Base-by-base conservation (phyloP, 805 yeast genomes). In the Suhomyces sp. region DNA sequence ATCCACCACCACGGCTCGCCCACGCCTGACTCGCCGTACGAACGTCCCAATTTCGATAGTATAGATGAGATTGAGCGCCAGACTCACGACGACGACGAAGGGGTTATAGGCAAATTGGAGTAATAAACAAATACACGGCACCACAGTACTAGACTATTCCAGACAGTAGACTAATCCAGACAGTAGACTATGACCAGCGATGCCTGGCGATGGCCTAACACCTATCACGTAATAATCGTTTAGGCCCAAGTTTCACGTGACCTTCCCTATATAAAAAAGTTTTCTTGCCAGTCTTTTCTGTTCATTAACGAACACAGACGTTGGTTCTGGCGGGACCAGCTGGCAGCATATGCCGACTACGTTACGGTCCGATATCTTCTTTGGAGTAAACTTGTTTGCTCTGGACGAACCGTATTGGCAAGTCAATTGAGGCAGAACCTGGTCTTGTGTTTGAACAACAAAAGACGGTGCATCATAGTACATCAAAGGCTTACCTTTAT, bases 401-500 rank as follows among this genome's bases (percentile, higher is more conserved):
- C 53, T 57, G 53, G 69, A 68, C 68, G 67, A 69, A 60, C 75
- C 78, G 79, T 75, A 57, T 66, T 75, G 78, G 76, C 54, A 58
- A 67, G 68, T 67, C 64, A 55, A 53, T 63, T 64, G 67, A 62
- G 68, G 79, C 78, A 60, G 58, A 68, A 62, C 64, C 41, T 21
- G 43, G 47, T 47, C 51, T 22, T 53, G 48, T 44, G 59, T 61
- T 60, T 60, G 62, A 54, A 61, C 47, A 66, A 54, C 52, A 62
- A 64, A 51, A 13, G 31, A 45, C 7, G 59, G 79, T 75, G 78
- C 73, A 72, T 72, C 79, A 75, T 75, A 73, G 79, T 75, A 73
- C 79, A 72, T 75, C 78, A 64, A 63, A 65, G 64, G 53, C 31
- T 27, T 50, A 54, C 50, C 29, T 20, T 22, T 41, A 21, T n/a